A percentile compares a stretch with the other conserved stretches of the same genome.
These are phyloP conservation scores for Coniochaeta prunicola DNA, from an alignment of 2,329 filamentous ascomycete species.

Conservation along the genomic window DNA sequence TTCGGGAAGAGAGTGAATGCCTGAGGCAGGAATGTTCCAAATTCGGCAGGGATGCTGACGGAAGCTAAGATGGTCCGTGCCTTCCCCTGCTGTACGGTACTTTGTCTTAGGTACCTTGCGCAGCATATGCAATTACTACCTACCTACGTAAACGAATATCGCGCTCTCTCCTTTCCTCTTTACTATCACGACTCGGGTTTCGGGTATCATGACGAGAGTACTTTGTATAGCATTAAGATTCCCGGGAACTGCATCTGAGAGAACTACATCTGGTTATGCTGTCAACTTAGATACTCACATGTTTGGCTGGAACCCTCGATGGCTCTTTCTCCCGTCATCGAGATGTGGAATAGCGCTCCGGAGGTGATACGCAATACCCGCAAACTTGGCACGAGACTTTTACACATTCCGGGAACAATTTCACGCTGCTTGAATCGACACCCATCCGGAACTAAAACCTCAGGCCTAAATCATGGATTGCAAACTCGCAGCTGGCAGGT, in stretches of 20 bases:
- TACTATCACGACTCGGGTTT: neutral
- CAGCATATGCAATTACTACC: neutral
- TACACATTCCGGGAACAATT: neutral
- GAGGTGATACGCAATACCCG: neutral
- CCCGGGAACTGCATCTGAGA: too few species aligned
- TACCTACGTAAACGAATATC: neutral
- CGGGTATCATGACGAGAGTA: neutral
- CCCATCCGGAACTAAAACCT: neutral
- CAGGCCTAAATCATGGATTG: neutral
- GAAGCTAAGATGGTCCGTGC: neutral
- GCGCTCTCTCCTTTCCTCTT: neutral
- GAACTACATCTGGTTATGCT: too few species aligned
- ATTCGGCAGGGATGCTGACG: neutral
- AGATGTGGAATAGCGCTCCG: too few species aligned
- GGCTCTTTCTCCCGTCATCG: too few species aligned
- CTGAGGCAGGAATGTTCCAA: neutral
- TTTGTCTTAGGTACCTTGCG: too few species aligned
- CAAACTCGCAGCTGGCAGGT: neutral
- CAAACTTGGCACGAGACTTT: neutral
- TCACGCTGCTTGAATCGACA: neutral
- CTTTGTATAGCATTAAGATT: too few species aligned
- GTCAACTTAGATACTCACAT: too few species aligned
- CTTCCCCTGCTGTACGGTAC: neutral
- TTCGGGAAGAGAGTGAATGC: neutral
- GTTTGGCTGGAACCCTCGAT: too few species aligned